A percentile compares a stretch with the other conserved stretches of the same genome.
Evolutionary conservation across 257 asterid species (phyloP).

Genomic region (Capsicum baccatum): DNA sequence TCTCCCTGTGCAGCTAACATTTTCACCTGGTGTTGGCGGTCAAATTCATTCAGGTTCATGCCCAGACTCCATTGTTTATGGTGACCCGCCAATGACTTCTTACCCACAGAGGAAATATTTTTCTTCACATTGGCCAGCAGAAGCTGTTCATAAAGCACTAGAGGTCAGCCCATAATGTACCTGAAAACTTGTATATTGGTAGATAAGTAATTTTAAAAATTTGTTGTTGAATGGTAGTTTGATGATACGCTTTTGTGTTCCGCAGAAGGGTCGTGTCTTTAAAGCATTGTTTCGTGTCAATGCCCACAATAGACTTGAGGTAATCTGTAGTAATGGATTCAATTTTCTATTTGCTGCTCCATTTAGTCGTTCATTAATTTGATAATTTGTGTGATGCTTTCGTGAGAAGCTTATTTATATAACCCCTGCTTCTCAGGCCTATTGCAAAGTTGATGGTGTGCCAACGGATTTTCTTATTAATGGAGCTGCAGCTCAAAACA

Average conservation of each 20-base stretch:
- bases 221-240: constrained; percentile 11
- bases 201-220: neutral
- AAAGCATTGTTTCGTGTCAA: constrained; percentile 79
- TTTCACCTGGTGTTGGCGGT: constrained; percentile 30
- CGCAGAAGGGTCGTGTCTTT: constrained; percentile 71
- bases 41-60: constrained; percentile 34
- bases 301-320: constrained; percentile 88
- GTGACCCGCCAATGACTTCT: constrained; percentile 24
- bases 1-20: constrained; percentile 36
- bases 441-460: constrained; percentile 85
- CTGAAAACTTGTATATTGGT: constrained; percentile 17
- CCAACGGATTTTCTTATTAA: constrained; percentile 71
- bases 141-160: constrained; percentile 39
- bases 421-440: constrained; percentile 59
- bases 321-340: constrained; percentile 30
- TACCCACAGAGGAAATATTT: constrained; percentile 36
- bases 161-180: constrained; percentile 41
- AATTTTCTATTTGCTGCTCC: neutral
- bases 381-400: constrained; percentile 1
- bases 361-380: neutral
- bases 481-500: constrained; percentile 72
- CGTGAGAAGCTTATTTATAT: neutral
- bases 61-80: constrained; percentile 30
- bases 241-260: constrained; percentile 19
- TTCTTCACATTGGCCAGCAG: constrained; percentile 42